Base-by-base conservation (phyloP, 495 filamentous ascomycete genomes). In the Xylaria nigripes region DNA sequence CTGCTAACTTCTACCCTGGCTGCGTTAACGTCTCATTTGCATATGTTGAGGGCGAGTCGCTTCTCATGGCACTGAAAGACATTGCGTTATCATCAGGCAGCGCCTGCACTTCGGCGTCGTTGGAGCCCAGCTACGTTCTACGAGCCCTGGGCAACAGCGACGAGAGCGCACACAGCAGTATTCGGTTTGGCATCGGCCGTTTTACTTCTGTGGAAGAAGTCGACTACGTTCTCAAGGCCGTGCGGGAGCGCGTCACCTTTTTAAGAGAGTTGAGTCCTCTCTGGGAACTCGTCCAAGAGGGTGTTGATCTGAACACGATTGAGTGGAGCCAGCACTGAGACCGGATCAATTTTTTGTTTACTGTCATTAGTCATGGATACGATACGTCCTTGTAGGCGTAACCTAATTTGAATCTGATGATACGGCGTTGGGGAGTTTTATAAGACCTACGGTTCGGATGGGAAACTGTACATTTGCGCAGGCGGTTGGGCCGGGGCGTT, bases 11-110 rank as follows among this genome's bases (percentile, higher is more conserved):
- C 72, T 98, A 97, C 70, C 90, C 94, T 12, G 93, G 93, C 60
- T 98, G 94, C 67, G 92, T 98, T 53, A 98, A 98, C 67, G 83
- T 98, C 40, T 98, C 93, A 5, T 98, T 98, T 62, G 93, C 93
- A 40, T 98, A 97, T 66, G 87, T 98, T 16, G 93, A 98, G 71
- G 93, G 93, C 51, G 93, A 98, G 69, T 96, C 92, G 5, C 85
- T 98, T 4, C 79, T 98, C 51, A 98, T 98, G 93, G 93, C 93
- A 1, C 75, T 98, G 49, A 97, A 97, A 70, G 94, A 98, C 64
- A 95, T 98, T 73, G 93, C 93, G 0, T 76, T 98, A 15, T 97
- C 93, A 36, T 97, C 94, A 2, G 93, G 93, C 48, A 96, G 90
- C 63, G 93, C 93, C 6, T 98, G 93, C 71, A 98, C 93, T 9